Percentiles rank a stretch among this genome's conserved stretches.
phyloP scores from a whole-genome alignment of 805 yeast species.

The Kregervanrija pseudodelftensis region DNA sequence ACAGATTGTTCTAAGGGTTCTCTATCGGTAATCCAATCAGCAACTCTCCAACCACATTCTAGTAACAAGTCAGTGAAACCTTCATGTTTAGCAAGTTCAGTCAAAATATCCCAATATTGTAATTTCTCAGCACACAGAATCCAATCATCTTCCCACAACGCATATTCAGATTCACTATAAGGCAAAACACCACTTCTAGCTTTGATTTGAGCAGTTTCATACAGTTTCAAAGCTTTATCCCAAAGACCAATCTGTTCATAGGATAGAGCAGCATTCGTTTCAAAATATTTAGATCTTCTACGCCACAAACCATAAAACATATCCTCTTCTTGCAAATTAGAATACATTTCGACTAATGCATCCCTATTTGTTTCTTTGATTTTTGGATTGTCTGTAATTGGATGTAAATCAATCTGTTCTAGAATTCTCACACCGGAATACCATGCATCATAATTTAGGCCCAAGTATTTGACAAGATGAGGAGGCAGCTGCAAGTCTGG shows the following conservation, averaged over 20 bases:
- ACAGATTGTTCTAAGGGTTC: conserved; percentile 93
- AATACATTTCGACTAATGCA: conserved; percentile 83
- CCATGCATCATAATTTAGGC: conserved; percentile 86
- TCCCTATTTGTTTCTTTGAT: conserved; percentile 83
- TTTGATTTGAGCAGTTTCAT: conserved; percentile 94
- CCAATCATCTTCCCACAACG: conserved; percentile 99
- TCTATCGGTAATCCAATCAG: conserved; percentile 94
- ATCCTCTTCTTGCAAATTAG: conserved; percentile 86
- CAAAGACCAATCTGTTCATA: conserved; percentile 93
- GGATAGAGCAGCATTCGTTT: conserved; percentile 87
- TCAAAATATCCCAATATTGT: conserved; percentile 96
- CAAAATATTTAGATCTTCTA: conserved; percentile 88
- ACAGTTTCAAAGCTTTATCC: conserved; percentile 89
- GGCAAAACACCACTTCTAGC: conserved; percentile 95
- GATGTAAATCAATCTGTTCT: conserved; percentile 52
- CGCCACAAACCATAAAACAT: conserved; percentile 98
- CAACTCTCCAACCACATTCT: conserved; percentile 99
- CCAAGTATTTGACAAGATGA: conserved; percentile 82
- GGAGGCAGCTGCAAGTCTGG: conserved; percentile 82
- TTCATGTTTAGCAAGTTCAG: conserved; percentile 95
- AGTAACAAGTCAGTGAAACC: conserved; percentile 89
- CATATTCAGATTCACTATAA: conserved; percentile 89
- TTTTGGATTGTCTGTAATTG: conserved; percentile 52
- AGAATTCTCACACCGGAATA: conserved; percentile 78
- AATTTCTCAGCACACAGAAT: conserved; percentile 92